Evolutionary conservation across 352 stramenopile genomes (phyloP).

Genomic region (Phytophthora pinifolia): DNA sequence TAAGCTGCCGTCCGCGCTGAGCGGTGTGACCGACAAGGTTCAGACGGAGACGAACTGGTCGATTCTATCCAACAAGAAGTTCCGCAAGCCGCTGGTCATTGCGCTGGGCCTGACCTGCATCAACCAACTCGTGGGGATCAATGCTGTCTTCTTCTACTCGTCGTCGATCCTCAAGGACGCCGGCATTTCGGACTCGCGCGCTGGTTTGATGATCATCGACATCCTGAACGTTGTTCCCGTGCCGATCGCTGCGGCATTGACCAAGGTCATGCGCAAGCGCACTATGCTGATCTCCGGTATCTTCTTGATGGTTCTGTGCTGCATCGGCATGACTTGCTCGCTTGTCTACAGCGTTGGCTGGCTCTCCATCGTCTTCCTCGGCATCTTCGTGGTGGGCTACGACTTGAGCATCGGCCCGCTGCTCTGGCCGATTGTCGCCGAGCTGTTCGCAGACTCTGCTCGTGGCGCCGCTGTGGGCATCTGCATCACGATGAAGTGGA

Average conservation of each 20-base stretch:
- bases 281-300: slow-evolving; percentile 39
- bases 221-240: slow-evolving; percentile 48
- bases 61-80: slow-evolving; percentile 23
- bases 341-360: slow-evolving; percentile 27
- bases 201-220: slow-evolving; percentile 52
- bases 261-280: slow-evolving; percentile 36
- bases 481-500: slow-evolving; percentile 48
- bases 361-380: slow-evolving; percentile 45
- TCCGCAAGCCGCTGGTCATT: slow-evolving; percentile 37
- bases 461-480: slow-evolving; percentile 37
- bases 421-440: slow-evolving; percentile 40
- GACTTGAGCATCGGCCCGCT: slow-evolving; percentile 53
- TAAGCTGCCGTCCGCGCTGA: slow-evolving; percentile 26
- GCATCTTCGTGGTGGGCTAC: slow-evolving; percentile 45
- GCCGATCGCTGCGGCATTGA: slow-evolving; percentile 24
- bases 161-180: slow-evolving; percentile 48
- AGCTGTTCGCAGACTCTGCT: slow-evolving; percentile 59
- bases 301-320: slow-evolving; percentile 37
- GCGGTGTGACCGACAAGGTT: slow-evolving; percentile 7
- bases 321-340: slow-evolving; percentile 41
- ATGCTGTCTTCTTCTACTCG: slow-evolving; percentile 67
- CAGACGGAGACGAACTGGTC: slow-evolving; percentile 16
- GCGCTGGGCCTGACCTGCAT: slow-evolving; percentile 33
- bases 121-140: slow-evolving; percentile 62
- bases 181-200: slow-evolving; percentile 43